These are phyloP conservation scores for Wickerhamiella nectarea DNA, from an alignment of 805 yeast species.

Conservation along the genomic window DNA sequence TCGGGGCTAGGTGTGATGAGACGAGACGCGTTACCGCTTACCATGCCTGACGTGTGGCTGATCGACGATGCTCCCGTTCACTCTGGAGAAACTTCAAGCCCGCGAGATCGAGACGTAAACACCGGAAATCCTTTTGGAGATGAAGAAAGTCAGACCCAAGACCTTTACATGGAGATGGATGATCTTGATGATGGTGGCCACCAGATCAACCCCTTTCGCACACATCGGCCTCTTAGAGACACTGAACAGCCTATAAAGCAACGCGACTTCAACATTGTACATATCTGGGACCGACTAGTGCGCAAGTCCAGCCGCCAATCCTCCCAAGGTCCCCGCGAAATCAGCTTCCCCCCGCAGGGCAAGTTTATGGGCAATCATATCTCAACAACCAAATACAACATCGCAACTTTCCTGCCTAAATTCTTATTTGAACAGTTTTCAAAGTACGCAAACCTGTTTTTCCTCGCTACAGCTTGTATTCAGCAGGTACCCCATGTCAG, in stretches of 20 bases:
- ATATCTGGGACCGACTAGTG: slow-evolving; percentile 21
- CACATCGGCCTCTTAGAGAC: slow-evolving; percentile 3
- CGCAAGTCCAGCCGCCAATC: background rate
- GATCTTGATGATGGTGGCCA: slow-evolving; percentile 15
- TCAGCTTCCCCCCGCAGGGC: slow-evolving; percentile 32
- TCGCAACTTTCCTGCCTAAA: slow-evolving; percentile 87
- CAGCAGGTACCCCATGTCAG: slow-evolving; percentile 96
- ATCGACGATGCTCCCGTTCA: slow-evolving; percentile 11
- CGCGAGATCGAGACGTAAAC: background rate
- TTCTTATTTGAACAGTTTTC: slow-evolving; percentile 93
- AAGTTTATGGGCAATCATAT: slow-evolving; percentile 71
- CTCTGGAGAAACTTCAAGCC: background rate
- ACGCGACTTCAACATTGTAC: slow-evolving; percentile 26
- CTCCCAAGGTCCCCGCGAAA: slow-evolving; percentile 42
- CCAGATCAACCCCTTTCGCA: slow-evolving; percentile 3
- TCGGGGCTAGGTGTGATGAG: too few species aligned
- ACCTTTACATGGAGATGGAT: slow-evolving; percentile 16
- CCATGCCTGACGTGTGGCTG: slow-evolving; percentile 18
- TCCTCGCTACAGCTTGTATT: slow-evolving; percentile 77
- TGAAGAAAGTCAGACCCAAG: slow-evolving; percentile 9
- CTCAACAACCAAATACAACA: slow-evolving; percentile 88
- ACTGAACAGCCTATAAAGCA: background rate
- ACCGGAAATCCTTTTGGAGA: slow-evolving; percentile 6
- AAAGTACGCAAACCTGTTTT: slow-evolving; percentile 90
- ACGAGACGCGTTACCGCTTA: background rate